These are phyloP conservation scores for Hondaea fermentalgiana DNA, from an alignment of 108 stramenopile genomes.

Conservation along the genomic window DNA sequence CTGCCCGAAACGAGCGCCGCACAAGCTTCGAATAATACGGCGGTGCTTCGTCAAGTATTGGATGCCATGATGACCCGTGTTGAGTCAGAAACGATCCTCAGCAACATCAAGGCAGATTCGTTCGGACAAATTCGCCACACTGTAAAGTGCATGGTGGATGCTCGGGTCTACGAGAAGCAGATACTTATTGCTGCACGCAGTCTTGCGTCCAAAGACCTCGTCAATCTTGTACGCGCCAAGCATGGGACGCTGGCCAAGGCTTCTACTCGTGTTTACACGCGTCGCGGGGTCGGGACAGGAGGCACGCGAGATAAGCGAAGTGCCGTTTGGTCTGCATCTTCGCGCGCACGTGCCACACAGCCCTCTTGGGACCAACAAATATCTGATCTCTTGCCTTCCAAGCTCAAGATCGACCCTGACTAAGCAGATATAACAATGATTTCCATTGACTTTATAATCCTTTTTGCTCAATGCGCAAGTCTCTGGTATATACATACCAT, in stretches of 20 bases:
- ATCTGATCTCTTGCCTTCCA: not conserved
- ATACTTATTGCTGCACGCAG: not conserved
- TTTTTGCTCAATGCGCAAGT: too few relatives aligned
- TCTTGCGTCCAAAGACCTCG: not conserved
- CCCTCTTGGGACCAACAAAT: constrained; percentile 6
- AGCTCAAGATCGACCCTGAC: not conserved
- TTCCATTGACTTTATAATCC: too few relatives aligned
- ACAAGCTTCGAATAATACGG: not conserved
- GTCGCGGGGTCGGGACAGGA: not conserved
- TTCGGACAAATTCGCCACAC: constrained; percentile 16
- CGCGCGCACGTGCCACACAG: not conserved
- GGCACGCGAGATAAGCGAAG: not conserved
- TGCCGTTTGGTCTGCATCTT: not conserved
- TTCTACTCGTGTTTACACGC: not conserved
- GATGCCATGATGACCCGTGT: not conserved
- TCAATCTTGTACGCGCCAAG: not conserved
- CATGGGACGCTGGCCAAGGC: not conserved
- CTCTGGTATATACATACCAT: too few relatives aligned
- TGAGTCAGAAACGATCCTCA: not conserved
- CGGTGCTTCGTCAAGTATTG: not conserved
- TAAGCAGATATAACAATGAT: not conserved
- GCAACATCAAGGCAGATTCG: not conserved
- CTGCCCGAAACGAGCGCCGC: not conserved
- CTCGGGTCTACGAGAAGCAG: not conserved
- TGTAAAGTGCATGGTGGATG: constrained; percentile 1